Evolutionary conservation across 1,139 yeast genomes (phyloP), one percentile per base, ranked within the genome.

Genomic region (Hemisphaericaspora lyxosophila): DNA sequence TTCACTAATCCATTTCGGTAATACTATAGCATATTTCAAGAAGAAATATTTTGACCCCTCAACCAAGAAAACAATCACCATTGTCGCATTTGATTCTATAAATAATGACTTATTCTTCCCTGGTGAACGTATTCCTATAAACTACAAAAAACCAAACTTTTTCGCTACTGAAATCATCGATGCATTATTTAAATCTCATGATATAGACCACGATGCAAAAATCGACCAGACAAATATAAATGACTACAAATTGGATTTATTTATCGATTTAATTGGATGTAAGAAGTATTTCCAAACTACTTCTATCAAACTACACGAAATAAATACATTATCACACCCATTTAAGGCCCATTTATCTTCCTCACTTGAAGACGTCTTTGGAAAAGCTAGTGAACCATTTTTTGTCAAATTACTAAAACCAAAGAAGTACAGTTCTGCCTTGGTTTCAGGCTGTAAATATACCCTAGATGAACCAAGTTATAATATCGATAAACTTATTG

Each of bases 221-320:
- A 28, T 18, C 7, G 15, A 28, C 12, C 43, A 17, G 55, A 42
- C 30, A 18, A 49, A 34, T 43, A 39, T 66, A 26, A 45, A 57
- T 35, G 47, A 55, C 20, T 62, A 58, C 45, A 65, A 64, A 40
- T 51, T 69, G 34, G 76, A 71, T 46, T 46, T 62, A 25, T 57
- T 71, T 31, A 53, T 71, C 19, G 77, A 71, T 48, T 62, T 71
- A 15, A 54, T 65, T 22, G 77, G 77, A 14, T 55, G 70, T 42
- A 66, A 62, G 46, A 60, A 60, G 44, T 60, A 51, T 48, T 64
- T 71, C 43, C 74, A 70, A 40, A 53, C 52, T 7, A 47, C 56
- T 23, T 34, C 55, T 2, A 56, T 67, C 12, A 57, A 60, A 38
- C 57, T 62, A 42, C 49, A 53, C 20, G 55, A 54, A 34, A 51